These are phyloP conservation scores for Inga laurina DNA, from an alignment of 306 rosid species.

Conservation along the genomic window DNA sequence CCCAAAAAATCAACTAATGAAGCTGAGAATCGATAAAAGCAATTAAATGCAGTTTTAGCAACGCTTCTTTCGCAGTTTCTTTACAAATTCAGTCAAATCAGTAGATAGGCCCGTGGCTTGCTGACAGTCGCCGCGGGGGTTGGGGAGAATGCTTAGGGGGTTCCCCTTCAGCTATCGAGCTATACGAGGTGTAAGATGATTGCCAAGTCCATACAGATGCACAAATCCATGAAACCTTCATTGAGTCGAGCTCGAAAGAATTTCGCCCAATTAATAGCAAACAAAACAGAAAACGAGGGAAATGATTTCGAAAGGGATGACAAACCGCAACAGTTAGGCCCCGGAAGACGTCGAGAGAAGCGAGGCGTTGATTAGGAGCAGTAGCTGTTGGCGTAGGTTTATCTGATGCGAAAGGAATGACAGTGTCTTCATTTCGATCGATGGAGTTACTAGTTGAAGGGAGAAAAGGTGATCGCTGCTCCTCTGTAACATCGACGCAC, in stretches of 20 bases:
- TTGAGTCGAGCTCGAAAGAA: background rate
- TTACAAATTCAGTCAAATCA: constrained; percentile 12
- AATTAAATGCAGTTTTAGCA: background rate
- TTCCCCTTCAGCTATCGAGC: background rate
- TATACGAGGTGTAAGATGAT: background rate
- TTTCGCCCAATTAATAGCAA: constrained; percentile 3
- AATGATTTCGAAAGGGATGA: background rate
- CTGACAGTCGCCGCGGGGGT: background rate
- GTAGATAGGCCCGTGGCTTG: background rate
- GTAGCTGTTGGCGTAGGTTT: constrained; percentile 29
- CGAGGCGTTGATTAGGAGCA: constrained; percentile 61
- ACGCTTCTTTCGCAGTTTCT: background rate
- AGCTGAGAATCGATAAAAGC: background rate
- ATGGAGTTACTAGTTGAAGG: background rate
- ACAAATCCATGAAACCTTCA: background rate
- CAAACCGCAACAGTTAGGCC: constrained; percentile 77
- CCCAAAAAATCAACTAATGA: background rate
- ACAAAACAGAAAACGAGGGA: background rate
- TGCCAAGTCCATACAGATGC: background rate
- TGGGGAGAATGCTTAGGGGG: background rate
- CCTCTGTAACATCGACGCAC: constrained; percentile 35
- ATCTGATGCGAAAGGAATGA: constrained; percentile 32
- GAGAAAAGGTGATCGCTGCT: constrained; percentile 42
- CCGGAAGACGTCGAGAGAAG: constrained; percentile 82
- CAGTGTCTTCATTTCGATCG: constrained; percentile 32